Evolutionary conservation across 192 early-diverging fungal genomes (phyloP), one percentile per base, ranked within the genome.

Genomic region (Coemansia sp.): DNA sequence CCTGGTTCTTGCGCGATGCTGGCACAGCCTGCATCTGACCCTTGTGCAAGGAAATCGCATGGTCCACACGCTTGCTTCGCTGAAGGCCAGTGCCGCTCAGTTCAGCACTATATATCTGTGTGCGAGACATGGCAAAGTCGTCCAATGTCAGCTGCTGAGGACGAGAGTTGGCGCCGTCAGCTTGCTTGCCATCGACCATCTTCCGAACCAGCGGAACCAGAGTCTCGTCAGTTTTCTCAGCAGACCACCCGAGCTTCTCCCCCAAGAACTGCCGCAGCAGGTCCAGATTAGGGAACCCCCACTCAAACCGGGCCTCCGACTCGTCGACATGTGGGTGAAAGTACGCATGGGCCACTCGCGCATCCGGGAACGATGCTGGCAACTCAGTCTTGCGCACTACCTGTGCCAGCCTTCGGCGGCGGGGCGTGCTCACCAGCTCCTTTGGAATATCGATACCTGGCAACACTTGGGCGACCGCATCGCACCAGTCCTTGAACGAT

Each of bases 361-460:
- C 80, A 71, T 93, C 89, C 10, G 97, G 98, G 68, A 99, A 99
- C 13, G 74, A 73, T 0, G 83, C 78, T 0, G 96, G 91, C 2
- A 99, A 66, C 18, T 90, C 85, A 5, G 93, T 67, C 44, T 86
- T 89, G 62, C 78, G 86, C n/a, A 89, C 83, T 46, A 86, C 86
- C 57, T 90, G 91, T 10, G 86, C 78, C 80, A 92, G 78, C 61
- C 66, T 64, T 12, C 70, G 73, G 34, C 68, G 78, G 52, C 52
- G 72, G 1, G 76, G 52, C 12, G 77, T 76, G 24, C 34, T 46
- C 33, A 46, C 73, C 52, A 74, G 73, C 65, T 80, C 80, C 61
- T 34, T 80, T 69, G 81, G 74, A 8, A 68, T 29, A 43, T 54
- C 73, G 24, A 80, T 68, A 42, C 86, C 74, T 33, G 82, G 74